Evolutionary conservation across 305 asterid species (phyloP).

Genomic region (Fraxinus baroniana): DNA sequence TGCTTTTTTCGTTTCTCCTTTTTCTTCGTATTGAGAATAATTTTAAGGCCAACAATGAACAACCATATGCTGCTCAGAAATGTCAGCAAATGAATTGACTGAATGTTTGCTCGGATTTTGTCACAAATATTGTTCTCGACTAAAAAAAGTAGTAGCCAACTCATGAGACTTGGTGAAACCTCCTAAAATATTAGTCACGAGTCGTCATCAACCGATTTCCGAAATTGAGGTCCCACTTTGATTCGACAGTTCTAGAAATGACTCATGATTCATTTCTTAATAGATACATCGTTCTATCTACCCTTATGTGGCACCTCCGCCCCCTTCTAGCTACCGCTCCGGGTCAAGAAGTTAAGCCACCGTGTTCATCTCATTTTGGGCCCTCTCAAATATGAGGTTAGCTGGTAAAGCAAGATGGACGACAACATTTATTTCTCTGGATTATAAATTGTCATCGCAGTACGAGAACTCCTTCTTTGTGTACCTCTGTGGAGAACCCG

Average conservation of each 20-base stretch:
- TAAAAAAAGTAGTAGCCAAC: background rate
- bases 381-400: background rate
- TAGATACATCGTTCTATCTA: background rate
- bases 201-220: background rate
- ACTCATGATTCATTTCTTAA: background rate
- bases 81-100: background rate
- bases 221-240: background rate
- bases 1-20: background rate
- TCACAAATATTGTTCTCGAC: background rate
- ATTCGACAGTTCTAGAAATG: background rate
- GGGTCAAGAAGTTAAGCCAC: background rate
- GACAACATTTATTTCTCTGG: background rate
- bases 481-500: background rate
- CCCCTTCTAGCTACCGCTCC: background rate
- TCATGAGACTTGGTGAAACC: background rate
- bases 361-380: background rate
- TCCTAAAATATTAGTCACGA: background rate
- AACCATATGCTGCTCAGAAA: background rate
- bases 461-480: background rate
- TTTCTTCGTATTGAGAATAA: background rate
- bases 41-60: background rate
- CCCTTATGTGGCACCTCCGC: background rate
- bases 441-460: background rate
- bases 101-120: background rate
- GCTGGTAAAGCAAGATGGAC: background rate